Percentiles rank a stretch among this genome's conserved stretches.
Conservation (phyloP, 2,329 filamentous ascomycete genomes). For the Fusarium zealandicum region DNA sequence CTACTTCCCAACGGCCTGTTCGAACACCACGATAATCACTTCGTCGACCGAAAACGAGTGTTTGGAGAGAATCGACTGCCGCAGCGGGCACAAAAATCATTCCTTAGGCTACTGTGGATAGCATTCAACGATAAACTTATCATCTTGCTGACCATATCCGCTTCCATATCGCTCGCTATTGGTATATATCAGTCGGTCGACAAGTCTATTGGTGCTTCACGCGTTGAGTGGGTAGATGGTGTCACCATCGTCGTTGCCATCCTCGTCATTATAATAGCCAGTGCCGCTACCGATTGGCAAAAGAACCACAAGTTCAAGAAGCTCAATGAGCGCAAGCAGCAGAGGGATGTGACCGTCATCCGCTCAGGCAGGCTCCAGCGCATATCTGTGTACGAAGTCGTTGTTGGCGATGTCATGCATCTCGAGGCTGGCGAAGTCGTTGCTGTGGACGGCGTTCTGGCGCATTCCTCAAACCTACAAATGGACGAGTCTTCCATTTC, state of each 20-base stretch:
- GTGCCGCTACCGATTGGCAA: constrained; percentile 82
- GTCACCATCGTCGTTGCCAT: constrained; percentile 82
- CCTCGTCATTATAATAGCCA: constrained; percentile 76
- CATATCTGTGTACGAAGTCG: constrained; percentile 73
- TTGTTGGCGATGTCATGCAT: constrained; percentile 77
- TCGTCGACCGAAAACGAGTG: constrained; percentile 70
- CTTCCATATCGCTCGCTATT: constrained; percentile 75
- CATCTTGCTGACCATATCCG: constrained; percentile 74
- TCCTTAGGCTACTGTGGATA: constrained; percentile 74
- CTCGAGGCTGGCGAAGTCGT: constrained; percentile 77
- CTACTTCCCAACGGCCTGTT: constrained; percentile 42
- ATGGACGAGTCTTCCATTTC: constrained; percentile 81
- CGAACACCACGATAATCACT: constrained; percentile 39
- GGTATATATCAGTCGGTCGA: constrained; percentile 77
- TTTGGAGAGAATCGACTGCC: constrained; percentile 67
- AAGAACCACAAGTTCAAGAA: constrained; percentile 84
- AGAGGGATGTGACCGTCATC: constrained; percentile 75
- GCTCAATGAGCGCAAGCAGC: constrained; percentile 80
- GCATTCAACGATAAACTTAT: constrained; percentile 84
- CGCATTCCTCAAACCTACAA: constrained; percentile 59
- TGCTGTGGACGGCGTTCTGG: constrained; percentile 74
- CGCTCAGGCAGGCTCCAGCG: constrained; percentile 76
- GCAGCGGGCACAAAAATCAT: constrained; percentile 72
- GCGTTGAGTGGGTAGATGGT: constrained; percentile 82
- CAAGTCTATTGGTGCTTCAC: constrained; percentile 54